Percentiles rank a stretch among this genome's conserved stretches.
These are phyloP conservation scores for Lachnellula suecica DNA, from an alignment of 2,329 filamentous ascomycete genomes.

Conservation along the genomic window DNA sequence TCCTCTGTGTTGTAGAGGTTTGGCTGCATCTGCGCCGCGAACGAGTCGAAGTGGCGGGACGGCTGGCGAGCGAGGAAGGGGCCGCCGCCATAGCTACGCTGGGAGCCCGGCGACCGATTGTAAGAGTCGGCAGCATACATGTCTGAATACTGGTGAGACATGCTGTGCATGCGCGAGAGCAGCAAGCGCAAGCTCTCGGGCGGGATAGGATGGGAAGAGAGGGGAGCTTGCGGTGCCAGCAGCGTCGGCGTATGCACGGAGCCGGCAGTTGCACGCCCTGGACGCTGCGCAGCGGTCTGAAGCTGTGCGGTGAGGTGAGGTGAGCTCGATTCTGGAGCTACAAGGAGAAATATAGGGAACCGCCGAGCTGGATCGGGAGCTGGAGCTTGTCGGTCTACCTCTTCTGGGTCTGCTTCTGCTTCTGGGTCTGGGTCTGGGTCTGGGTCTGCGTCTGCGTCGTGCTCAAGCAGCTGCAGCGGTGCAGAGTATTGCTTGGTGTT, in stretches of 20 bases:
- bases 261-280: constrained; percentile 31
- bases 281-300: constrained; percentile 24
- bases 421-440: too few species aligned
- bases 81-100: constrained; percentile 62
- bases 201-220: not conserved
- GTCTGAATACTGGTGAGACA: constrained; percentile 58
- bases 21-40: constrained; percentile 42
- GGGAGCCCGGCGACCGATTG: constrained; percentile 72
- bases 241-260: constrained; percentile 28
- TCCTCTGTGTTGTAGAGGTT: constrained; percentile 72
- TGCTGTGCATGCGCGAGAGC: constrained; percentile 27
- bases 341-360: too few species aligned
- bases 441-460: too few species aligned
- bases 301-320: constrained; percentile 19
- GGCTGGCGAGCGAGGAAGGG: constrained; percentile 67
- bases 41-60: constrained; percentile 76
- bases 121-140: constrained; percentile 75
- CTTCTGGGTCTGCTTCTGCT: too few species aligned
- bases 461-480: too few species aligned
- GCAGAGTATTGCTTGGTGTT: too few species aligned
- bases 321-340: too few species aligned
- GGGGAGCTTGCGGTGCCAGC: constrained; percentile 13
- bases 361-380: not conserved
- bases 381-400: not conserved
- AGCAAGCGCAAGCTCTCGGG: too few species aligned